These are phyloP conservation scores for Ilex aquifolium DNA, from an alignment of 257 asterid species.

Conservation along the genomic window DNA sequence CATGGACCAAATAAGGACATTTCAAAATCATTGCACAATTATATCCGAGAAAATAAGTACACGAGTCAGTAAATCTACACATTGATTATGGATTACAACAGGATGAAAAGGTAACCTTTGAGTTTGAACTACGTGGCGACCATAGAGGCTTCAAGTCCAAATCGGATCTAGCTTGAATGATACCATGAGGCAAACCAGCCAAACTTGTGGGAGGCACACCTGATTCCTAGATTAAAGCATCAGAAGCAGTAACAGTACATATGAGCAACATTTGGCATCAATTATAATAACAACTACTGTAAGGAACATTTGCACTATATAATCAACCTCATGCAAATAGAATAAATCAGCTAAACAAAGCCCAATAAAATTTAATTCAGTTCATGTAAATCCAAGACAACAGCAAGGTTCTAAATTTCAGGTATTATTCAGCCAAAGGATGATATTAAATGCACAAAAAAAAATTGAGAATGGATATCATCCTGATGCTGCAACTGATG, in stretches of 20 bases:
- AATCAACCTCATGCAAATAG: background rate
- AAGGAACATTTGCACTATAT: too few species aligned
- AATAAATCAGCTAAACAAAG: too few species aligned
- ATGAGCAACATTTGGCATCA: too few species aligned
- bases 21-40: background rate
- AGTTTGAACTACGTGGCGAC: constrained; percentile 52
- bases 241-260: background rate
- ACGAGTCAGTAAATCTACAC: constrained; percentile 1
- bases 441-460: constrained; percentile 1
- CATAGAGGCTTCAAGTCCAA: constrained; percentile 83
- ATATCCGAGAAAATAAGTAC: background rate
- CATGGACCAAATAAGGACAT: background rate
- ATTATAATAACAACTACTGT: too few species aligned
- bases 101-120: constrained; percentile 37
- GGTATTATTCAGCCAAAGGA: background rate
- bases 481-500: constrained; percentile 4
- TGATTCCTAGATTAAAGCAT: constrained; percentile 37
- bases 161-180: constrained; percentile 64
- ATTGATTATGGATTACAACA: background rate
- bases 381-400: too few species aligned
- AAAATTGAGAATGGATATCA: background rate
- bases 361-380: too few species aligned
- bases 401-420: too few species aligned
- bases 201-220: constrained; percentile 32
- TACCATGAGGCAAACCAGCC: constrained; percentile 68